phyloP scores from a whole-genome alignment of 1,284 basidiomycete species.

The Ganoderma multipileum region DNA sequence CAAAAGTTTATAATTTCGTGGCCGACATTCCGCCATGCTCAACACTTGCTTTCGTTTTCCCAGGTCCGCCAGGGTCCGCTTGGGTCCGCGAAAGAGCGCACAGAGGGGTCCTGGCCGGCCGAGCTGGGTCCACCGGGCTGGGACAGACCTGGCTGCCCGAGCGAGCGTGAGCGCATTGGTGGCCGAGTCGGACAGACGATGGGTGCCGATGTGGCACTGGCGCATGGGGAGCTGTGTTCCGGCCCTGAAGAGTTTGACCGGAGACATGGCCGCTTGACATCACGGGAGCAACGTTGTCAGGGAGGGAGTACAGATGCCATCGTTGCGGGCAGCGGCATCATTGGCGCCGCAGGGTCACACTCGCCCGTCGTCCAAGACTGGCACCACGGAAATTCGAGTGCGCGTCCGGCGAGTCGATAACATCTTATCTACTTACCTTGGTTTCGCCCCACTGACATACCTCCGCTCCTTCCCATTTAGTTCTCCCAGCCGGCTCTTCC shows the following conservation, averaged over 20 bases:
- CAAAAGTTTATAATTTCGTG: slow-evolving; percentile 38
- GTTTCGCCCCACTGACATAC: slow-evolving; percentile 25
- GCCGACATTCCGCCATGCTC: slow-evolving; percentile 27
- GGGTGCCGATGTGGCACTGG: slow-evolving; percentile 4
- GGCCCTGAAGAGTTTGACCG: slow-evolving; percentile 29
- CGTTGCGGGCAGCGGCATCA: slow-evolving; percentile 32
- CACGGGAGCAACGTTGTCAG: slow-evolving; percentile 39
- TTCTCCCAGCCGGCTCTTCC: slow-evolving; percentile 19
- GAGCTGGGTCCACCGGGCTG: not conserved
- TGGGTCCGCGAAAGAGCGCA: slow-evolving; percentile 17
- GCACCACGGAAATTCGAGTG: slow-evolving; percentile 12
- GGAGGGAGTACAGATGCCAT: slow-evolving; percentile 37
- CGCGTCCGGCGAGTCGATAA: slow-evolving; percentile 35
- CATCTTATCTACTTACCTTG: slow-evolving; percentile 39
- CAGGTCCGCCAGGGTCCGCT: slow-evolving; percentile 23
- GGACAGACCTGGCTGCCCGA: not conserved
- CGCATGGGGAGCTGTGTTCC: slow-evolving; percentile 25
- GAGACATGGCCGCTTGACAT: slow-evolving; percentile 29
- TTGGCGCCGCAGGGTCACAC: slow-evolving; percentile 26
- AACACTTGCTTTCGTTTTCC: slow-evolving; percentile 9
- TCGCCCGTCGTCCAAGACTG: slow-evolving; percentile 23
- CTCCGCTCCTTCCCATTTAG: slow-evolving; percentile 7
- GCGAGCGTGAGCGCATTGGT: not conserved
- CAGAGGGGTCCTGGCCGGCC: not conserved
- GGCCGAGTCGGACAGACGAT: not conserved